A percentile compares a stretch with the other conserved stretches of the same genome.
These are phyloP conservation scores for Pseudotulostoma volvatum DNA, from an alignment of 495 filamentous ascomycete species.

Conservation along the genomic window DNA sequence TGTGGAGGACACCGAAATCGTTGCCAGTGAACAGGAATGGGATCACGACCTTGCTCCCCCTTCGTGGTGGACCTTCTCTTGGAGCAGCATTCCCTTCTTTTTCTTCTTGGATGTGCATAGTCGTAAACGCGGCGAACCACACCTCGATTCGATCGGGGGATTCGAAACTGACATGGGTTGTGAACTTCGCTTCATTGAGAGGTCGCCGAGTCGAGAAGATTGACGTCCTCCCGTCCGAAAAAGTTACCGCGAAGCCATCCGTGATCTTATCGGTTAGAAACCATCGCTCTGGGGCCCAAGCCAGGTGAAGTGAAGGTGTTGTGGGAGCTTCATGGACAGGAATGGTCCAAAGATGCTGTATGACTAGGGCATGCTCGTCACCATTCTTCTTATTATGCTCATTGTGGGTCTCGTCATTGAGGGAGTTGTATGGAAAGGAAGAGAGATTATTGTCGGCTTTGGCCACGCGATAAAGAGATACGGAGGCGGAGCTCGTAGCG, in stretches of 20 bases:
- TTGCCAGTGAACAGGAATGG: slow-evolving; percentile 25
- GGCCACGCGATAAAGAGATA: slow-evolving; percentile 43
- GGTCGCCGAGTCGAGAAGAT: slow-evolving; percentile 24
- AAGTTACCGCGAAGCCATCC: slow-evolving; percentile 41
- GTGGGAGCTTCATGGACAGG: slow-evolving; percentile 30
- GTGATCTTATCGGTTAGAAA: slow-evolving; percentile 17
- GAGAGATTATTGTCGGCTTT: too few species aligned
- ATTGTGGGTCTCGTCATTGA: not conserved
- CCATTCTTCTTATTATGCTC: too few species aligned
- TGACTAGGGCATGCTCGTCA: slow-evolving; percentile 7
- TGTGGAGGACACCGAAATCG: slow-evolving; percentile 22
- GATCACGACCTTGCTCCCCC: not conserved
- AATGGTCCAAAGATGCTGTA: slow-evolving; percentile 21
- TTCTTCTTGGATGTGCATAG: slow-evolving; percentile 1
- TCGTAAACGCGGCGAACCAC: slow-evolving; percentile 29
- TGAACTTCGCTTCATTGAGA: slow-evolving; percentile 6
- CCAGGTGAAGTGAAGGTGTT: slow-evolving; percentile 51
- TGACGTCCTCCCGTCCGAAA: slow-evolving; percentile 45
- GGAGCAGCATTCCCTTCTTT: too few species aligned
- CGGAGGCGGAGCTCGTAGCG: slow-evolving; percentile 53
- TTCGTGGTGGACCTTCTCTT: not conserved
- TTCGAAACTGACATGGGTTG: slow-evolving; percentile 15
- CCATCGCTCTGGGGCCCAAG: slow-evolving; percentile 46
- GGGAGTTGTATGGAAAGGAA: slow-evolving; percentile 3
- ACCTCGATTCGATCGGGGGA: slow-evolving; percentile 27